Percentiles rank a stretch among this genome's conserved stretches.
Evolutionary conservation across 805 yeast genomes (phyloP).

Genomic region (Ogataea allantospora): DNA sequence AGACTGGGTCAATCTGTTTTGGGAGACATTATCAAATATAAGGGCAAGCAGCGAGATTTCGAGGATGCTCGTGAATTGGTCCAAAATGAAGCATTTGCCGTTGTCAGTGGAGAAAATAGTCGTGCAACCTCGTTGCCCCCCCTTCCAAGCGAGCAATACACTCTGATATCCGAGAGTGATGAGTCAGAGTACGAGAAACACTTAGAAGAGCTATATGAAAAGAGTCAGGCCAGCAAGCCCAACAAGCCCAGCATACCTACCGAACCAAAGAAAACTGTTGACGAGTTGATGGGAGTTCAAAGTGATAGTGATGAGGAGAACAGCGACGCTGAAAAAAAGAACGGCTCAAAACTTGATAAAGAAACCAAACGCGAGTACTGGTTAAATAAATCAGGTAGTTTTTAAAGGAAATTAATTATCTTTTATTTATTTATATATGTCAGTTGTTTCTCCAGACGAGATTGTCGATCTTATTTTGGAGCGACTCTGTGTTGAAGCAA

Average conservation of each 20-base stretch:
- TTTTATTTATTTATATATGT: constrained; percentile 10
- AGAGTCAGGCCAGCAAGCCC: constrained; percentile 21
- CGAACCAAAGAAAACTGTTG: constrained; percentile 14
- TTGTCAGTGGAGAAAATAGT: constrained; percentile 24
- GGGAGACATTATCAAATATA: constrained; percentile 75
- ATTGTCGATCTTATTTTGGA: constrained; percentile 34
- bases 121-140: constrained; percentile 28
- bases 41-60: constrained; percentile 73
- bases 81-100: constrained; percentile 53
- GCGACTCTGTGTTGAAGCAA: constrained; percentile 36
- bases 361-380: constrained; percentile 34
- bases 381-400: constrained; percentile 36
- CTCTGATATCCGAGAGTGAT: constrained; percentile 29
- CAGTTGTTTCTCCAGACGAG: constrained; percentile 32
- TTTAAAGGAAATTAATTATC: constrained; percentile 5
- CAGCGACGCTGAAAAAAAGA: constrained; percentile 9
- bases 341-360: constrained; percentile 8
- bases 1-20: constrained; percentile 71
- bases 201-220: constrained; percentile 16
- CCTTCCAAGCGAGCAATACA: constrained; percentile 33
- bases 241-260: constrained; percentile 6
- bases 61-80: constrained; percentile 69
- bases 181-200: constrained; percentile 21
- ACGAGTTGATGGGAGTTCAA: constrained; percentile 27
- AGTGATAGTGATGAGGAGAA: constrained; percentile 22